These are phyloP conservation scores for Metschnikowia colocasiae DNA, from an alignment of 805 yeast genomes.

Conservation along the genomic window DNA sequence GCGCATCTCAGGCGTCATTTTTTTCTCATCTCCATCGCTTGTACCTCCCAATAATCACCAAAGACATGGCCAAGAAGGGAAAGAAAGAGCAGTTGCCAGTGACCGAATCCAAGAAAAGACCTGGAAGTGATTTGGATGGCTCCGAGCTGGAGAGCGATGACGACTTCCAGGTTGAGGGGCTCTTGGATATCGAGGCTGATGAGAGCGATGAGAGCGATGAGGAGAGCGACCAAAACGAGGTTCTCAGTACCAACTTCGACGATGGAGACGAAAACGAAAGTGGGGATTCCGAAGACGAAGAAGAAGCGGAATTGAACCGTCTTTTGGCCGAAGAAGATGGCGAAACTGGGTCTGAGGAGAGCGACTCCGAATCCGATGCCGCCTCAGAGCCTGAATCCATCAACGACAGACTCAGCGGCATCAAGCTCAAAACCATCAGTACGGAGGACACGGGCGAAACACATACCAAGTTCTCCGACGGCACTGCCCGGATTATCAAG, in stretches of 20 bases:
- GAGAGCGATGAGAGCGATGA: conserved; percentile 10
- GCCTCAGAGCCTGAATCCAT: conserved; percentile 50
- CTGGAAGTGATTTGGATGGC: conserved; percentile 10
- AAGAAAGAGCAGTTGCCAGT: conserved; percentile 3
- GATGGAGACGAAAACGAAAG: conserved; percentile 6
- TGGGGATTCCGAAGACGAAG: conserved; percentile 30
- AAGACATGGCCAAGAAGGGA: conserved; percentile 15
- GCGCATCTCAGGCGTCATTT: conserved; percentile 8
- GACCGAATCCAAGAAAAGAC: conserved; percentile 14
- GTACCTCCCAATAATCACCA: neutral
- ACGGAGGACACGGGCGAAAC: conserved; percentile 35
- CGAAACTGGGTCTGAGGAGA: conserved; percentile 29
- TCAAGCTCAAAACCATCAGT: conserved; percentile 49
- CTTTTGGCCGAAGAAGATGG: conserved; percentile 54
- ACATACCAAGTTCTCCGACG: conserved; percentile 64
- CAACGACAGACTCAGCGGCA: conserved; percentile 52
- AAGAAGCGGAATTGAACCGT: conserved; percentile 52
- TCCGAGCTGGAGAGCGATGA: conserved; percentile 11
- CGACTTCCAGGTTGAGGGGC: conserved; percentile 15
- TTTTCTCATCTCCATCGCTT: conserved; percentile 9
- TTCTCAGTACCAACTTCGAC: conserved; percentile 6
- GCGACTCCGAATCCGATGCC: conserved; percentile 49
- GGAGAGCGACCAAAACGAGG: conserved; percentile 4
- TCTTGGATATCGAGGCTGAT: conserved; percentile 16
- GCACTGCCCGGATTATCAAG: conserved; percentile 67